phyloP scores from a whole-genome alignment of 306 rosid species.

The Styphnolobium japonicum region DNA sequence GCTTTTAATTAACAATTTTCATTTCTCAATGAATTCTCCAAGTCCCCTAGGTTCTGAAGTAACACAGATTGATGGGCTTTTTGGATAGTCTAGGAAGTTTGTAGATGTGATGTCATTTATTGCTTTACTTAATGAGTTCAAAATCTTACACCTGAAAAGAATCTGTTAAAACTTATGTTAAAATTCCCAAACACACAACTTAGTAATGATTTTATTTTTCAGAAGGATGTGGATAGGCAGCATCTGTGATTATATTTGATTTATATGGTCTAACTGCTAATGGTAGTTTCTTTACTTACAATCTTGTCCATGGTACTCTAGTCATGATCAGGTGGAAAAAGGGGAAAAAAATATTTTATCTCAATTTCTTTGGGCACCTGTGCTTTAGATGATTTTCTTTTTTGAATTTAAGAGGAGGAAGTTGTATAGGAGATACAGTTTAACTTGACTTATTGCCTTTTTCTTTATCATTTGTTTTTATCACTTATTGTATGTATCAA shows the following conservation, averaged over 20 bases:
- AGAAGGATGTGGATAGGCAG: not conserved
- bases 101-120: not conserved
- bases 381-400: slow-evolving; percentile 1
- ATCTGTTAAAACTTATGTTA: not conserved
- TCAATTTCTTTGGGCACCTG: not conserved
- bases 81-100: not conserved
- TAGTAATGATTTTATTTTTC: not conserved
- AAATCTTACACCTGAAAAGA: not conserved
- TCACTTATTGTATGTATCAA: not conserved
- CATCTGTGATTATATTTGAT: not conserved
- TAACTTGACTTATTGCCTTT: not conserved
- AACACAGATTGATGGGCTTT: slow-evolving; percentile 3
- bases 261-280: slow-evolving; percentile 7
- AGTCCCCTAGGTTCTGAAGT: not conserved
- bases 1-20: not conserved
- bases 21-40: not conserved
- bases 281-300: not conserved
- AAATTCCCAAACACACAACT: not conserved
- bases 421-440: not conserved
- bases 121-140: not conserved
- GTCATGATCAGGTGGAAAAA: not conserved
- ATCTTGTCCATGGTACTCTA: not conserved
- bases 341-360: not conserved
- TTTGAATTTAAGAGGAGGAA: not conserved
- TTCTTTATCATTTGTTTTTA: not conserved